Percentiles rank a stretch among this genome's conserved stretches.
These are phyloP conservation scores for Malus hybrid DNA, from an alignment of 331 rosid genomes.

Conservation along the genomic window DNA sequence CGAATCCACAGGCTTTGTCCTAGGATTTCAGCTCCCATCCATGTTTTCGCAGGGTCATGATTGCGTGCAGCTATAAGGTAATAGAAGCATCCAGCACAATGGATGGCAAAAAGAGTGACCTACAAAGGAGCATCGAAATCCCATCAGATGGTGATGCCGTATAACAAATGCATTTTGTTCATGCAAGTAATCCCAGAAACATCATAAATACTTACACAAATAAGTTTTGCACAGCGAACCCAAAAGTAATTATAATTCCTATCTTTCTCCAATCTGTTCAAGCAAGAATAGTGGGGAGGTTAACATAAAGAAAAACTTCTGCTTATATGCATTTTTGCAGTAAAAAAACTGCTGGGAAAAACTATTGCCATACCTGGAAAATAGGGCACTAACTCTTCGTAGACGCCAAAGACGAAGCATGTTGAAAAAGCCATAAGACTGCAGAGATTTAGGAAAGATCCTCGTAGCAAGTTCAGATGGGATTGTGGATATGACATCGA, in stretches of 20 bases:
- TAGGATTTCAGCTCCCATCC: slow-evolving; percentile 63
- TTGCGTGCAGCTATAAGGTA: slow-evolving; percentile 82
- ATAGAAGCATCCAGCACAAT: slow-evolving; percentile 89
- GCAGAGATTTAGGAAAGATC: slow-evolving; percentile 47
- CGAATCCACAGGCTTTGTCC: slow-evolving; percentile 57
- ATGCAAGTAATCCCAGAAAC: not conserved
- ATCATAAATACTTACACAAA: slow-evolving; percentile 52
- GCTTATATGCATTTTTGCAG: not conserved
- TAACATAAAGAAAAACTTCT: not conserved
- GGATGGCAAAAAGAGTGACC: slow-evolving; percentile 96
- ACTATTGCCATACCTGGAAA: slow-evolving; percentile 47
- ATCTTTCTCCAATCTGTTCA: slow-evolving; percentile 82
- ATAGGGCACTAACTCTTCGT: slow-evolving; percentile 83
- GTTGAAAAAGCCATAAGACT: slow-evolving; percentile 71
- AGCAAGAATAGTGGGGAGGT: not conserved
- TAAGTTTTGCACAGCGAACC: slow-evolving; percentile 95
- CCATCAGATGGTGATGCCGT: slow-evolving; percentile 1
- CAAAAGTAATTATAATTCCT: slow-evolving; percentile 80
- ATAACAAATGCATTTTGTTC: not conserved
- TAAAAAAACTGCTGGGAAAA: not conserved
- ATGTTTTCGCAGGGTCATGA: slow-evolving; percentile 60
- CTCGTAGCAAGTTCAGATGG: slow-evolving; percentile 70
- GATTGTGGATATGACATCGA: slow-evolving; percentile 72
- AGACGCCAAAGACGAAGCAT: slow-evolving; percentile 99
- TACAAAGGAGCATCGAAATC: slow-evolving; percentile 14